Evolutionary conservation across 352 stramenopile genomes (phyloP).

Genomic region (Pythium dissotocum): DNA sequence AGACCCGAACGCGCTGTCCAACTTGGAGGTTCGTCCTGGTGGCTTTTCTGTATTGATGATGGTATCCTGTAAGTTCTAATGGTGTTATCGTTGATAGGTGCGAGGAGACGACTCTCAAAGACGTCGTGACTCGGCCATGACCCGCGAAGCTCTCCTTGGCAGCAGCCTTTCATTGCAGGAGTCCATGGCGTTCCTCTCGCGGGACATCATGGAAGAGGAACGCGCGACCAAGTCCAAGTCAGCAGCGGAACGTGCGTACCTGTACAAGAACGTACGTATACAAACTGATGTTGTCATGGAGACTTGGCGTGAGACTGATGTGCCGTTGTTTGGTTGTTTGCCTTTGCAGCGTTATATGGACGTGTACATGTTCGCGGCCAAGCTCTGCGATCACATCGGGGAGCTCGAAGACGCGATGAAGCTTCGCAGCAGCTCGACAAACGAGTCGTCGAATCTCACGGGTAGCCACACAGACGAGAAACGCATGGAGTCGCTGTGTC

Average conservation of each 20-base stretch:
- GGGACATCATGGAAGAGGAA: slow-evolving; percentile 64
- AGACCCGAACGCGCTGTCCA: slow-evolving; percentile 1
- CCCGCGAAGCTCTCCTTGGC: slow-evolving; percentile 29
- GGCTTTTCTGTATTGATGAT: slow-evolving; percentile 7
- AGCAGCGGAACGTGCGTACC: slow-evolving; percentile 54
- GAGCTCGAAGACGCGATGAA: slow-evolving; percentile 37
- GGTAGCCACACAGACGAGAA: slow-evolving; percentile 42
- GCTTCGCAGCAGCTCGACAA: slow-evolving; percentile 1
- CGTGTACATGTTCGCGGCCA: slow-evolving; percentile 59
- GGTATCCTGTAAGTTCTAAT: background rate
- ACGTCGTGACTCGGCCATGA: background rate
- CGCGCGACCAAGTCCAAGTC: slow-evolving; percentile 54
- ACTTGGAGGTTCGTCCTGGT: slow-evolving; percentile 13
- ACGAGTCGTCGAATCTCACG: slow-evolving; percentile 30
- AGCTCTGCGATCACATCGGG: slow-evolving; percentile 45
- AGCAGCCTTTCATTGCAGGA: slow-evolving; percentile 34
- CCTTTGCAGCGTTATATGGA: slow-evolving; percentile 62
- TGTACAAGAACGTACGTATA: slow-evolving; percentile 73
- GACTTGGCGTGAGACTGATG: background rate
- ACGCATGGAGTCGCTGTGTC: slow-evolving; percentile 55
- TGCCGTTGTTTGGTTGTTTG: background rate
- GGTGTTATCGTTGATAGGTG: background rate
- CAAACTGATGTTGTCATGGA: background rate
- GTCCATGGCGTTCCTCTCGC: slow-evolving; percentile 63
- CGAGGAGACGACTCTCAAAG: slow-evolving; percentile 13